Conservation (phyloP, 225 moss, liverwort and hornwort genomes). For the Bryoerythrophyllum caledonicum region DNA sequence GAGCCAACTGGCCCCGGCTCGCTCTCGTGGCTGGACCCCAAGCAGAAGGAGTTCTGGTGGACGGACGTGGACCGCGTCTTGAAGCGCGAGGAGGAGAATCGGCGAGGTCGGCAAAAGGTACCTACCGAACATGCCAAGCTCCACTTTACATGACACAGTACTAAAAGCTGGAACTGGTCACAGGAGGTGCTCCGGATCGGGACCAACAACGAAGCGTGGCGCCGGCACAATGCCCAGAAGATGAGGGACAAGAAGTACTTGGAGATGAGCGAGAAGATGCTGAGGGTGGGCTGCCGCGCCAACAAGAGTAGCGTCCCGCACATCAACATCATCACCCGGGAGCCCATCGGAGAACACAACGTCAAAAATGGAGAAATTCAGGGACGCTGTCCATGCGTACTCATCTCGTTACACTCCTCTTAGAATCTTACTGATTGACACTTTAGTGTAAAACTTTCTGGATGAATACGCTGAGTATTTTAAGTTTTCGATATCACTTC, state of each 20-base stretch:
- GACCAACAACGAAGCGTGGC: constrained; percentile 25
- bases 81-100: constrained; percentile 29
- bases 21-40: constrained; percentile 23
- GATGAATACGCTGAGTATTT: too few species aligned
- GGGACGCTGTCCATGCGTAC: constrained; percentile 11
- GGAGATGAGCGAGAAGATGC: constrained; percentile 18
- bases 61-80: constrained; percentile 23
- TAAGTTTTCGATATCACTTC: too few species aligned
- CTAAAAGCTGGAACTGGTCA: too few species aligned
- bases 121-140: not conserved
- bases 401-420: not conserved
- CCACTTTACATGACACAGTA: not conserved
- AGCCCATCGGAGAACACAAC: constrained; percentile 36
- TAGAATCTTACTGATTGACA: too few species aligned
- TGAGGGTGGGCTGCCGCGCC: constrained; percentile 11
- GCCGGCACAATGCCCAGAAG: constrained; percentile 20
- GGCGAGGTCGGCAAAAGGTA: constrained; percentile 31
- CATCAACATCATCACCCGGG: constrained; percentile 45
- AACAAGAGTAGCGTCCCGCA: constrained; percentile 37
- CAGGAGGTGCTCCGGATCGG: constrained; percentile 28
- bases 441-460: too few species aligned
- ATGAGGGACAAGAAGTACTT: constrained; percentile 38
- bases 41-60: constrained; percentile 35
- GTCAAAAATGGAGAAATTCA: constrained; percentile 18
- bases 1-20: not conserved